Evolutionary conservation across 768 basidiomycete genomes (phyloP), one percentile per base, ranked within the genome.

Genomic region (Suillus tomentosus): DNA sequence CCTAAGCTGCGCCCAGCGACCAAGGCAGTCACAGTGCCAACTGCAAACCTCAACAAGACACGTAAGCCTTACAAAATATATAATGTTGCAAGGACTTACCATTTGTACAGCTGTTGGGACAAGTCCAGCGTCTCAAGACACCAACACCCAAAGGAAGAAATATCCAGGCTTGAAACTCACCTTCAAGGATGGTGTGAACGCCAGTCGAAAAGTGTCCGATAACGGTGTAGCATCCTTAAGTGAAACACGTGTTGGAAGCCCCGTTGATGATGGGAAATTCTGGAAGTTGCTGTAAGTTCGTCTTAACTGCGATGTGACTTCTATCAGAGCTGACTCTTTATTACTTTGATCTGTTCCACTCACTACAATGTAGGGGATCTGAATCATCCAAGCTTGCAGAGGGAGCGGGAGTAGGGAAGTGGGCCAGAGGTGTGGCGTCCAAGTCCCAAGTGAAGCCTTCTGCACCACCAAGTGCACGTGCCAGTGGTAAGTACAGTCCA

Each of bases 241-340:
- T 48, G 13, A 11, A 24, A 48, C 13, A 0, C 14, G 48, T 6
- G 48, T 24, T 48, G 48, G 11, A 22, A 48, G 22, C n/a, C n/a
- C n/a, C n/a, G n/a, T n/a, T n/a, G n/a, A n/a, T n/a, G n/a, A n/a
- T n/a, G n/a, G n/a, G n/a, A n/a, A n/a, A n/a, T n/a, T n/a, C n/a
- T n/a, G n/a, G n/a, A n/a, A n/a, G 47, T 50, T 13, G 1, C 2
- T 50, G 48, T 24, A 50, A 50, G 48, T 50, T 50, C 22, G 0
- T 14, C 48, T 50, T 50, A 24, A 50, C 48, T 50, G 48, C 6
- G 24, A 50, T 50, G 24, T 50, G 24, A 50, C 48, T 50, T 6
- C 15, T 50, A 50, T 50, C 22, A 50, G 48, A 50, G 48, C 48
- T 50, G 48, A 50, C 48, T 50, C 48, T 50, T 50, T 24, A 50